Percentiles rank a stretch among this genome's conserved stretches.
These are phyloP conservation scores for Moesziomyces antarcticus DNA, from an alignment of 1,284 basidiomycete species.

Conservation along the genomic window DNA sequence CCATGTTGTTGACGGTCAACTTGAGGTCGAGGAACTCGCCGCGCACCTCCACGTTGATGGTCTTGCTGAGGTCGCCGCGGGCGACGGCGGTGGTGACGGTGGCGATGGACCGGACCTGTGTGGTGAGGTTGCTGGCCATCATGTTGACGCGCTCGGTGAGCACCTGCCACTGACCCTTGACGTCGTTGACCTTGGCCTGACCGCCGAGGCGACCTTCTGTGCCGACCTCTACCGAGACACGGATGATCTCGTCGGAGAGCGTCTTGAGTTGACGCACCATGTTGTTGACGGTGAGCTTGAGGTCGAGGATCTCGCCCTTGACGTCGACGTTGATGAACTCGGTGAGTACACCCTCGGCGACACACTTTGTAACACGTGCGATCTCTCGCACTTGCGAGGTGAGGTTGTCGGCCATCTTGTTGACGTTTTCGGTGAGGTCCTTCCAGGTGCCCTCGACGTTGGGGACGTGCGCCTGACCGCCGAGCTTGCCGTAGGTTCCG, in stretches of 20 bases:
- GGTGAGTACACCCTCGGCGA: slow-evolving; percentile 88
- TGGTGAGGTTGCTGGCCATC: slow-evolving; percentile 79
- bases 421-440: slow-evolving; percentile 69
- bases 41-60: slow-evolving; percentile 67
- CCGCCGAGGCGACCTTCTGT: slow-evolving; percentile 89
- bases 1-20: slow-evolving; percentile 68
- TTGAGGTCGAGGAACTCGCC: slow-evolving; percentile 67
- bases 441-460: slow-evolving; percentile 71
- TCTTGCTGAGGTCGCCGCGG: slow-evolving; percentile 66
- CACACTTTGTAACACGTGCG: slow-evolving; percentile 70
- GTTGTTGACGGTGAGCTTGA: slow-evolving; percentile 73
- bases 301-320: slow-evolving; percentile 94
- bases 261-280: slow-evolving; percentile 67
- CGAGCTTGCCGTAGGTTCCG: slow-evolving; percentile 66
- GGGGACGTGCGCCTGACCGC: slow-evolving; percentile 67
- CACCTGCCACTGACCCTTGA: slow-evolving; percentile 70
- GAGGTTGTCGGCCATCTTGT: slow-evolving; percentile 69
- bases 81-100: slow-evolving; percentile 66
- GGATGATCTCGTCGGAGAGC: slow-evolving; percentile 71
- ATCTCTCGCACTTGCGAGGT: slow-evolving; percentile 67
- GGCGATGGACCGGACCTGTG: slow-evolving; percentile 78
- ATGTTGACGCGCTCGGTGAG: slow-evolving; percentile 68
- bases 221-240: slow-evolving; percentile 83
- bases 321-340: slow-evolving; percentile 94
- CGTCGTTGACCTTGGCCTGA: slow-evolving; percentile 79